Conservation (phyloP, 2,329 filamentous ascomycete genomes). For the Beauveria brongniartii region DNA sequence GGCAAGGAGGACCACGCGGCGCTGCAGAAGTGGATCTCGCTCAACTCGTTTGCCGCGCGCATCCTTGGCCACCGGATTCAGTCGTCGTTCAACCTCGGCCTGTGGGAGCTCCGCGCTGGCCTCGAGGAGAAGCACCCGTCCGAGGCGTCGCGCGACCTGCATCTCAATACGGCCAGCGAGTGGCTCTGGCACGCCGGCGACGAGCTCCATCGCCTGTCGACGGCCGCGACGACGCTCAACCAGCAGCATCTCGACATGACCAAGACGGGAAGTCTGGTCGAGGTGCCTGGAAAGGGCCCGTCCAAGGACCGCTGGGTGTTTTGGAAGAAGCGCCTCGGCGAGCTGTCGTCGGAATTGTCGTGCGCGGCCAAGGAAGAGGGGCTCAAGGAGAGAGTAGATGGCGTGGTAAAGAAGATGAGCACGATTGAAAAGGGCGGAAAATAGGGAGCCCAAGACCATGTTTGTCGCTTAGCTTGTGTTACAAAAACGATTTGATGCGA, state of each 20-base stretch:
- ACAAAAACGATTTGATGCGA: background rate
- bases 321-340: constrained; percentile 22
- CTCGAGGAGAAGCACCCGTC: constrained; percentile 21
- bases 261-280: constrained; percentile 15
- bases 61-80: constrained; percentile 18
- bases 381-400: constrained; percentile 17
- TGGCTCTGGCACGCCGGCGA: constrained; percentile 24
- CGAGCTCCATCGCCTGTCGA: constrained; percentile 16
- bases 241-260: constrained; percentile 16
- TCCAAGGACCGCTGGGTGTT: constrained; percentile 23
- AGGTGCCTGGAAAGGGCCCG: constrained; percentile 15
- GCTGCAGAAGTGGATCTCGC: constrained; percentile 21
- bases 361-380: constrained; percentile 11
- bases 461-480: too few relatives aligned
- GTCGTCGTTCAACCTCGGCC: constrained; percentile 20
- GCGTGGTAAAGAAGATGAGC: constrained; percentile 17
- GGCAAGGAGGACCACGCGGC: constrained; percentile 15
- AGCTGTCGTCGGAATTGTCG: constrained; percentile 14
- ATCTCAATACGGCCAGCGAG: constrained; percentile 15
- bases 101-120: constrained; percentile 23
- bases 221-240: constrained; percentile 13
- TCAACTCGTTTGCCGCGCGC: constrained; percentile 27
- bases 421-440: constrained; percentile 14
- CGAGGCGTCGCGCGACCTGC: constrained; percentile 1
- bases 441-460: background rate